Conservation (phyloP, 73 alveolate species). For the Durusdinium trenchii region DNA sequence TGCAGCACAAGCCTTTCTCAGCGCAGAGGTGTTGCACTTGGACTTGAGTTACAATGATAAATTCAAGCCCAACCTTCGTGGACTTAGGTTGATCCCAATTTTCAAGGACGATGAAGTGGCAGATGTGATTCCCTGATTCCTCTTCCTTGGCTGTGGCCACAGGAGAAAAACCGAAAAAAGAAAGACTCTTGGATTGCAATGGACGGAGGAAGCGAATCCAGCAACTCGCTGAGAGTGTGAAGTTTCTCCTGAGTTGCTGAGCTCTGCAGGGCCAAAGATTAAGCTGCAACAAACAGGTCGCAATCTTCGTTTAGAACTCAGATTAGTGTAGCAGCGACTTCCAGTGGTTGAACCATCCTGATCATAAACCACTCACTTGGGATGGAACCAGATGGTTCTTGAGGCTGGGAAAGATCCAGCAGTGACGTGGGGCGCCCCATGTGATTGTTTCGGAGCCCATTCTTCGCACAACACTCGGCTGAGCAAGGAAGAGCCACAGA, state of each 20-base stretch:
- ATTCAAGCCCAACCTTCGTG: not conserved
- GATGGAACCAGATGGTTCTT: too few species aligned
- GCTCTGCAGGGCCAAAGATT: slow-evolving; percentile 2
- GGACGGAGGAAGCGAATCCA: not conserved
- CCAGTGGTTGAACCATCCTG: not conserved
- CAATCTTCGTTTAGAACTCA: slow-evolving; percentile 30
- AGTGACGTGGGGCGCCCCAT: slow-evolving; percentile 28
- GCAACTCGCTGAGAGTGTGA: not conserved
- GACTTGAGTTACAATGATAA: not conserved
- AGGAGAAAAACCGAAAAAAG: slow-evolving; percentile 10
- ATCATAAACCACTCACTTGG: not conserved
- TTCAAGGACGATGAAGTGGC: too few species aligned
- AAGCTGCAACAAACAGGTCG: slow-evolving; percentile 90
- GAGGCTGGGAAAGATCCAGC: slow-evolving; percentile 88
- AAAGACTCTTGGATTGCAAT: slow-evolving; percentile 25
- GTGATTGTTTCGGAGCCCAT: not conserved
- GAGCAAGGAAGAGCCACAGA: slow-evolving; percentile 19
- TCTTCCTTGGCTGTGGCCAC: not conserved
- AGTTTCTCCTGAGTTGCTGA: not conserved
- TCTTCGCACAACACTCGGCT: not conserved
- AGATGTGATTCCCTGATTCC: not conserved
- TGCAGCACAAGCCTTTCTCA: slow-evolving; percentile 64
- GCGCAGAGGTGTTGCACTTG: slow-evolving; percentile 26
- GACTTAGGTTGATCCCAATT: slow-evolving; percentile 46
- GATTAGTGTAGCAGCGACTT: not conserved